These are phyloP conservation scores for Cladophialophora chaetospira DNA, from an alignment of 2,329 filamentous ascomycete species.

Conservation along the genomic window DNA sequence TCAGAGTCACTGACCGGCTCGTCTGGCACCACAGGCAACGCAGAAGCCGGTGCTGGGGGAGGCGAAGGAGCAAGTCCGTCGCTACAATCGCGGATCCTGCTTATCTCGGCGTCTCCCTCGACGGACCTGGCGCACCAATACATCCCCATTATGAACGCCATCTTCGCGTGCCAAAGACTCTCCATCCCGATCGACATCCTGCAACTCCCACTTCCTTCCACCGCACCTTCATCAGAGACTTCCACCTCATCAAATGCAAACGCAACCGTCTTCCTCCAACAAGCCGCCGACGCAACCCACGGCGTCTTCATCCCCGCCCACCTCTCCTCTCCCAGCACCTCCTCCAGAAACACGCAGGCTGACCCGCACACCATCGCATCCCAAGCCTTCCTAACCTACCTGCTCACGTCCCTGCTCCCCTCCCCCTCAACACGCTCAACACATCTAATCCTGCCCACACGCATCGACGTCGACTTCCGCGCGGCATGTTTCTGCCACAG, in stretches of 20 bases:
- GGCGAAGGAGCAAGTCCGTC: constrained; percentile 39
- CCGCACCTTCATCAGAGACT: background rate
- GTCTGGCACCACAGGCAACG: constrained; percentile 33
- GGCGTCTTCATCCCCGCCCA: constrained; percentile 67
- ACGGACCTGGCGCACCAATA: constrained; percentile 87
- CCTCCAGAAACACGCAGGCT: background rate
- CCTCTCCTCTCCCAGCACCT: constrained; percentile 27
- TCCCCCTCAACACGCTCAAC: constrained; percentile 62
- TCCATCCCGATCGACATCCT: constrained; percentile 90
- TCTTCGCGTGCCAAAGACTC: constrained; percentile 89
- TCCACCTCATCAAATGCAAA: constrained; percentile 11
- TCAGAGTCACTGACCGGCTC: constrained; percentile 57
- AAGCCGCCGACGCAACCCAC: constrained; percentile 75
- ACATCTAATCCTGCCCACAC: constrained; percentile 74
- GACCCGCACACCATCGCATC: constrained; percentile 44
- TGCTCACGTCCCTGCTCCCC: constrained; percentile 91
- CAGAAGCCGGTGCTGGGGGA: constrained; percentile 32
- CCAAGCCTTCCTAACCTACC: constrained; percentile 79
- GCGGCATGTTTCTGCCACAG: constrained; percentile 98
- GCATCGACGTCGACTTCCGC: constrained; percentile 88
- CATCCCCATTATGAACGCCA: constrained; percentile 97
- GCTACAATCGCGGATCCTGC: constrained; percentile 79
- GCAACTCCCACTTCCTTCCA: constrained; percentile 56
- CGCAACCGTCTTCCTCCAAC: constrained; percentile 83
- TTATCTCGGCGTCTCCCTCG: constrained; percentile 86